phyloP scores from a whole-genome alignment of 306 rosid species.

The Carpinus fangiana region DNA sequence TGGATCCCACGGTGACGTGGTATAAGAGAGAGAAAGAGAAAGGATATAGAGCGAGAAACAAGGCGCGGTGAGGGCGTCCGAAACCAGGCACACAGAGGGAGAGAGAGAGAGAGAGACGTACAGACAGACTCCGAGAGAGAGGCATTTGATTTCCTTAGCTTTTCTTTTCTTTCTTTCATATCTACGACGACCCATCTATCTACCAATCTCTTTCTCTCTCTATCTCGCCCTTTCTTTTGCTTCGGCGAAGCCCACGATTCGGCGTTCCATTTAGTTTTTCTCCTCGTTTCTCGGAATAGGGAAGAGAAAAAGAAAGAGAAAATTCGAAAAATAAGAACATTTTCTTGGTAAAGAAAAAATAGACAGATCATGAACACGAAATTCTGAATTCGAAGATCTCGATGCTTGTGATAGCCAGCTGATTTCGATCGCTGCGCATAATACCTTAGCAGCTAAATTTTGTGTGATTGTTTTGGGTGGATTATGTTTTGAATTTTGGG shows the following conservation, averaged over 20 bases:
- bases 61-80: conserved; percentile 64
- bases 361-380: conserved; percentile 28
- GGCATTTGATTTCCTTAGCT: conserved; percentile 6
- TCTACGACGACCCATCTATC: not conserved
- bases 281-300: conserved; percentile 14
- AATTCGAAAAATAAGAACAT: not conserved
- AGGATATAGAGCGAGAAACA: conserved; percentile 43
- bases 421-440: conserved; percentile 44
- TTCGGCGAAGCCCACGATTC: conserved; percentile 34
- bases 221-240: conserved; percentile 17
- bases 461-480: not conserved
- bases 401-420: conserved; percentile 27
- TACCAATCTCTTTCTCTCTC: too few relatives aligned
- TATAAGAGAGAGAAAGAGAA: not conserved
- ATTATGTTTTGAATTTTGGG: not conserved
- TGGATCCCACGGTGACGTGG: conserved; percentile 83
- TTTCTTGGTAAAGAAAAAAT: conserved; percentile 8
- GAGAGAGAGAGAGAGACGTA: not conserved
- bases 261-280: conserved; percentile 35
- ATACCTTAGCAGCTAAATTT: conserved; percentile 46
- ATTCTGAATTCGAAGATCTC: conserved; percentile 54
- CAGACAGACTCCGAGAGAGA: conserved; percentile 11
- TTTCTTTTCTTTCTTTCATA: not conserved
- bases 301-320: not conserved
- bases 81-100: conserved; percentile 14